Conservation (phyloP, 2,329 filamentous ascomycete genomes). For the Trichophyton simii region DNA sequence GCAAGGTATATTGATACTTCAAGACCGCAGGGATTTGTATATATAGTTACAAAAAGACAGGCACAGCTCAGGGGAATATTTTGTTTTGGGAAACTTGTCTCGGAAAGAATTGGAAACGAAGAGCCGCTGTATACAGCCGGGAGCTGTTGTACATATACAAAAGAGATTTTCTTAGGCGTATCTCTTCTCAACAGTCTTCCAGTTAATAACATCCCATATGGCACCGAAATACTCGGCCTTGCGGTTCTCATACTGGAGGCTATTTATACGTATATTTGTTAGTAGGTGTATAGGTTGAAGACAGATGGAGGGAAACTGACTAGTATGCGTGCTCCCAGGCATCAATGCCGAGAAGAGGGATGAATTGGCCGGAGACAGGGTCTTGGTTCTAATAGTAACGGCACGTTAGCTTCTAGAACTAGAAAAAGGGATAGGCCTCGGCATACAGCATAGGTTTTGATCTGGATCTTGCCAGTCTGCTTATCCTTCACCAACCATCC, state of each 20-base stretch:
- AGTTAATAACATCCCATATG: constrained; percentile 93
- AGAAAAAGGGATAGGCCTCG: not conserved
- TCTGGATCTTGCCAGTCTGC: constrained; percentile 44
- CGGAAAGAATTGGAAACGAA: no score
- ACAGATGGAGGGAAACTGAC: constrained; percentile 29
- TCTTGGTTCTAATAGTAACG: constrained; percentile 55
- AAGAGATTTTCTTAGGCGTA: constrained; percentile 39
- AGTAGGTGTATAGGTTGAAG: not conserved
- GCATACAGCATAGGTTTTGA: constrained; percentile 52
- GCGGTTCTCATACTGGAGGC: constrained; percentile 87
- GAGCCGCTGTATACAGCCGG: not conserved
- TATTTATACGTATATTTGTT: constrained; percentile 17
- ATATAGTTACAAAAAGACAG: not conserved
- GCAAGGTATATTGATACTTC: not conserved
- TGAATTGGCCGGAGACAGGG: constrained; percentile 69
- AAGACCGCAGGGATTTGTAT: not conserved
- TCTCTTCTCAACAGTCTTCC: constrained; percentile 74
- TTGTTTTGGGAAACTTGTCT: not conserved
- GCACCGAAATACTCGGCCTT: constrained; percentile 92
- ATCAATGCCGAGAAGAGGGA: constrained; percentile 77
- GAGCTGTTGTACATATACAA: not conserved
- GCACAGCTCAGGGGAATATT: not conserved
- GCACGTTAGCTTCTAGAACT: not conserved
- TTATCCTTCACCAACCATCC: constrained; percentile 51
- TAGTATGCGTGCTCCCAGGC: constrained; percentile 97